A percentile compares a stretch with the other conserved stretches of the same genome.
phyloP scores from a whole-genome alignment of 257 asterid species.

The Ajuga chamaepitys region DNA sequence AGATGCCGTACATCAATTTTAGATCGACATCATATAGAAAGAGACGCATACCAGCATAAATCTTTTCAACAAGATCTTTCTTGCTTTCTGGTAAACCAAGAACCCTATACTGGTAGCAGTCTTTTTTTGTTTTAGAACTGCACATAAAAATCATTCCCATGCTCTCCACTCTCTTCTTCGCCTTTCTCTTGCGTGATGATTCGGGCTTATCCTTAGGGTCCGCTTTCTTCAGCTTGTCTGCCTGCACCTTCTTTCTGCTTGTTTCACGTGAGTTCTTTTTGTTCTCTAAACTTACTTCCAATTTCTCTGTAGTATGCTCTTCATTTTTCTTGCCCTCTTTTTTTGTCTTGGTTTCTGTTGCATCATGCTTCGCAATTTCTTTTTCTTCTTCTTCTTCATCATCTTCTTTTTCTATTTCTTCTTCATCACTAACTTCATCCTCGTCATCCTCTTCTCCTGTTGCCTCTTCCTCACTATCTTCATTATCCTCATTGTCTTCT shows the following conservation, averaged over 20 bases:
- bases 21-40: conserved; percentile 69
- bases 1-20: conserved; percentile 83
- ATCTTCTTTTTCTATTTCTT: background rate
- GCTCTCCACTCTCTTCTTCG: conserved; percentile 45
- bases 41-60: conserved; percentile 83
- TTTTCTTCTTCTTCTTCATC: conserved; percentile 5
- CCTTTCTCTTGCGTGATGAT: conserved; percentile 39
- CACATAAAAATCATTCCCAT: conserved; percentile 97
- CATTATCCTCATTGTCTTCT: conserved; percentile 21
- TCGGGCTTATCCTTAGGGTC: conserved; percentile 36
- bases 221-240: conserved; percentile 25
- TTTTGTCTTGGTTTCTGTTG: conserved; percentile 8
- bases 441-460: conserved; percentile 14
- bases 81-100: conserved; percentile 89
- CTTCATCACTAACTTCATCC: conserved; percentile 16
- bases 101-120: conserved; percentile 68
- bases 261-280: conserved; percentile 22
- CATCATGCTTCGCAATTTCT: conserved; percentile 8
- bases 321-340: conserved; percentile 16
- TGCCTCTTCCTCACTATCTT: conserved; percentile 15
- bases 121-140: conserved; percentile 76
- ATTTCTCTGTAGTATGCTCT: conserved; percentile 25
- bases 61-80: conserved; percentile 57
- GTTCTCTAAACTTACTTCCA: conserved; percentile 32
- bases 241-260: conserved; percentile 15